These are phyloP conservation scores for Auricularia sp. DNA, from an alignment of 768 basidiomycete species.

Conservation along the genomic window DNA sequence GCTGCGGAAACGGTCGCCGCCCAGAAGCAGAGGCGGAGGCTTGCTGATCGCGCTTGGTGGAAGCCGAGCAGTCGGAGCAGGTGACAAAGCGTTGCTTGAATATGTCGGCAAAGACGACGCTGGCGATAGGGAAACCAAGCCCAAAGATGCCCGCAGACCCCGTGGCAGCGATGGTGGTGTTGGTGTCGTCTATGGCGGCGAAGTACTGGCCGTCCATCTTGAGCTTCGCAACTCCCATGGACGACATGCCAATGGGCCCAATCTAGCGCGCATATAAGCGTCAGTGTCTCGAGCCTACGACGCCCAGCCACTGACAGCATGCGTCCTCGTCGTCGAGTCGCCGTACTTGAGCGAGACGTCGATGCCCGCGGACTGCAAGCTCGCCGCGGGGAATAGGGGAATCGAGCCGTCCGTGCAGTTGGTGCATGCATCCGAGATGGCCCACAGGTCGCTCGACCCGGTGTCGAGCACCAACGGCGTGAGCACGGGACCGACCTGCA, in stretches of 20 bases:
- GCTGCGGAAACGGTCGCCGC: slow-evolving; percentile 5
- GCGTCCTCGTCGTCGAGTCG: slow-evolving; percentile 60
- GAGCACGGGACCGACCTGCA: slow-evolving; percentile 42
- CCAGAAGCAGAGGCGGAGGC: neutral
- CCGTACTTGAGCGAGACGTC: slow-evolving; percentile 51
- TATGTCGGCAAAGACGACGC: slow-evolving; percentile 36
- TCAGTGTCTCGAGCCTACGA: neutral
- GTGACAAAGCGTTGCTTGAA: slow-evolving; percentile 13
- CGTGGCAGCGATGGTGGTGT: slow-evolving; percentile 47
- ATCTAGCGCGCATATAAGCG: neutral
- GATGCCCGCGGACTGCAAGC: slow-evolving; percentile 37
- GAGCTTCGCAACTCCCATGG: slow-evolving; percentile 43
- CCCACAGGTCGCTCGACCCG: slow-evolving; percentile 72
- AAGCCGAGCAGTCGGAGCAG: neutral
- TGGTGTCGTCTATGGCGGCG: slow-evolving; percentile 57
- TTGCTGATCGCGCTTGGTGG: neutral
- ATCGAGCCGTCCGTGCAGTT: slow-evolving; percentile 28
- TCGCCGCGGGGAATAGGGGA: slow-evolving; percentile 37
- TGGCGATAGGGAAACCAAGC: slow-evolving; percentile 54
- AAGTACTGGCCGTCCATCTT: slow-evolving; percentile 43
- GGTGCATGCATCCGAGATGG: slow-evolving; percentile 48
- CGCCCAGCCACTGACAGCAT: slow-evolving; percentile 27
- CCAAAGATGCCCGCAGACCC: slow-evolving; percentile 62
- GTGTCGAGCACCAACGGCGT: slow-evolving; percentile 59
- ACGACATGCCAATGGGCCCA: slow-evolving; percentile 53